Percentiles rank a stretch among this genome's conserved stretches.
Conservation (phyloP, 257 asterid species). For the Forsythia viridissima region DNA sequence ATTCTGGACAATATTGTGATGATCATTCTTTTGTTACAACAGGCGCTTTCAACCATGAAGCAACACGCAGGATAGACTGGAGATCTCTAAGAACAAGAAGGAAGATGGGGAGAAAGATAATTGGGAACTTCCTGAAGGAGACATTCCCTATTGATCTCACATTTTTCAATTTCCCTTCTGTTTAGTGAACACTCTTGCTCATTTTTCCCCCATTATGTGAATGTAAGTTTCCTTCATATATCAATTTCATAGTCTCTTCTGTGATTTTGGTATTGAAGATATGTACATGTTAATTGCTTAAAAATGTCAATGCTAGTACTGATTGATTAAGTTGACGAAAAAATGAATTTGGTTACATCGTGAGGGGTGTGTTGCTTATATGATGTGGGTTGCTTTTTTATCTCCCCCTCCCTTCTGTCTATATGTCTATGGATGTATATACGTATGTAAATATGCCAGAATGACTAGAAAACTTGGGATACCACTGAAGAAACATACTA, state of each 20-base stretch:
- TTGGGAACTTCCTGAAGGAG: constrained; percentile 69
- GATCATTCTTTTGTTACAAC: constrained; percentile 1
- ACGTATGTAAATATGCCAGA: too few species aligned
- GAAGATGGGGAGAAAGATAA: constrained; percentile 52
- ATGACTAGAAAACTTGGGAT: too few species aligned
- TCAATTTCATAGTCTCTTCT: not conserved
- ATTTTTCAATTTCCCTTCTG: not conserved
- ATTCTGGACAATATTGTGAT: not conserved
- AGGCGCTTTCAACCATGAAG: constrained; percentile 49
- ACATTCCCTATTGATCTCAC: constrained; percentile 47
- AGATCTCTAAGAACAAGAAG: constrained; percentile 38
- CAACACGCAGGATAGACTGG: constrained; percentile 36
- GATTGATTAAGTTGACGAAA: too few species aligned
- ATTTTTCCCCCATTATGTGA: not conserved
- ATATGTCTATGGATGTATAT: too few species aligned
- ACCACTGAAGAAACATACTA: too few species aligned
- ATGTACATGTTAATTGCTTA: not conserved
- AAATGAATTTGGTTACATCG: too few species aligned
- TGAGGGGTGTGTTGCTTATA: too few species aligned
- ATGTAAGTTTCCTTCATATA: not conserved
- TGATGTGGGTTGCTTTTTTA: too few species aligned
- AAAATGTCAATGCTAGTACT: not conserved
- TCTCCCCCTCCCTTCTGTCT: too few species aligned
- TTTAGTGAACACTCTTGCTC: not conserved
- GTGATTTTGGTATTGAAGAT: not conserved